phyloP scores from a whole-genome alignment of 2,329 filamentous ascomycete species.

The Ascochyta lentis region DNA sequence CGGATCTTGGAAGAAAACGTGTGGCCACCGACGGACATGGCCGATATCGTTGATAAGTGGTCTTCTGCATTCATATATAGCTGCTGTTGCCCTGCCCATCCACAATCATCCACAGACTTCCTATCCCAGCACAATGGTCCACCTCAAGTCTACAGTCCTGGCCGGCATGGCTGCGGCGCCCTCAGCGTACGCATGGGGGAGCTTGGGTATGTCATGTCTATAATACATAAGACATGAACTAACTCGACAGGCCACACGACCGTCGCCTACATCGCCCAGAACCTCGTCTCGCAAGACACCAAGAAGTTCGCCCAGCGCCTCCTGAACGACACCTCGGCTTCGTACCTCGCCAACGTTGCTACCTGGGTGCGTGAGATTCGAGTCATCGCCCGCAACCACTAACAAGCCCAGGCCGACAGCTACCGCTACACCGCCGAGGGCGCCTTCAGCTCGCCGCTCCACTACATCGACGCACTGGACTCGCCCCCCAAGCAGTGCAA shows the following conservation, averaged over 20 bases:
- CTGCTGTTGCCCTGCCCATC: neutral
- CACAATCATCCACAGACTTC: neutral
- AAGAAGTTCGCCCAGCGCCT: constrained; percentile 53
- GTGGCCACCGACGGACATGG: constrained; percentile 39
- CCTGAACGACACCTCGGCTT: constrained; percentile 52
- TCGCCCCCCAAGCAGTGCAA: constrained; percentile 56
- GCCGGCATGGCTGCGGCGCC: constrained; percentile 34
- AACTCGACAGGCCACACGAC: constrained; percentile 59
- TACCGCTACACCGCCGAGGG: constrained; percentile 59
- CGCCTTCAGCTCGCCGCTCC: constrained; percentile 55
- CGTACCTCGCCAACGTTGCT: constrained; percentile 60
- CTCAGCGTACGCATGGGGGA: constrained; percentile 56
- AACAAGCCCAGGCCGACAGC: constrained; percentile 50
- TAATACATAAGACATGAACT: no score
- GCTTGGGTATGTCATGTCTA: no score
- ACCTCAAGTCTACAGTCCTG: constrained; percentile 30
- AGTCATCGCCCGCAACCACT: neutral
- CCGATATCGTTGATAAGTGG: constrained; percentile 31
- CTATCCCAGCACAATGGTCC: constrained; percentile 27
- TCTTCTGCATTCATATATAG: constrained; percentile 19
- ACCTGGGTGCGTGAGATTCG: constrained; percentile 51
- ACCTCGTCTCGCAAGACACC: constrained; percentile 54
- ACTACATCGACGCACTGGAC: constrained; percentile 61
- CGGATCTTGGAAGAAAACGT: constrained; percentile 19
- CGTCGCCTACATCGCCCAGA: constrained; percentile 61